Conservation (phyloP, 2,329 filamentous ascomycete genomes). For the Fusarium zealandicum region DNA sequence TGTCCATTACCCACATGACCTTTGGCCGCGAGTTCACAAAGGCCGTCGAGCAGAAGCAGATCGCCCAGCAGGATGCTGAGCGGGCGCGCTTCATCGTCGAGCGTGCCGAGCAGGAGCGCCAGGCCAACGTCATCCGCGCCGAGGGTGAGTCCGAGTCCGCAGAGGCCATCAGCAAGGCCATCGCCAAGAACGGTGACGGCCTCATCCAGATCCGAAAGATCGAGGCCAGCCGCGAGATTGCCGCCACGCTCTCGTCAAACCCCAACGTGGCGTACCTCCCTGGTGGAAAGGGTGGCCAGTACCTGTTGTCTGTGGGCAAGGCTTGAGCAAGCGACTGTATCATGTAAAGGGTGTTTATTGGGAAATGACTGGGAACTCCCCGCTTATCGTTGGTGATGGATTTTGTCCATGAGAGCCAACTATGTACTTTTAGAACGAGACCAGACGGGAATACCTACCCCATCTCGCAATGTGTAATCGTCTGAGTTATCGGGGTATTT, state of each 20-base stretch:
- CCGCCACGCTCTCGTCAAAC: constrained; percentile 85
- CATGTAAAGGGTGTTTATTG: constrained; percentile 24
- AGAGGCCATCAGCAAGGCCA: constrained; percentile 92
- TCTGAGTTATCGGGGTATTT: constrained; percentile 4
- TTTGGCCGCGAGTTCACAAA: constrained; percentile 99
- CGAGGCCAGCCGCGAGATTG: constrained; percentile 95
- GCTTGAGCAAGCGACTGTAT: constrained; percentile 40
- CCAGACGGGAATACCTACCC: constrained; percentile 34
- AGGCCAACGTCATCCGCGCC: constrained; percentile 97
- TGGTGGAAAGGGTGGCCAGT: constrained; percentile 68
- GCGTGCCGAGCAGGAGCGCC: constrained; percentile 97
- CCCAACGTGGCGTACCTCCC: constrained; percentile 97
- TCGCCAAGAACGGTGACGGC: constrained; percentile 91
- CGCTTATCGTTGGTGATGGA: constrained; percentile 46
- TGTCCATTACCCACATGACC: constrained; percentile 99
- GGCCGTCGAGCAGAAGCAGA: constrained; percentile 99
- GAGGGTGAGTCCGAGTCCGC: constrained; percentile 98
- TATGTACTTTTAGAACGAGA: constrained; percentile 48
- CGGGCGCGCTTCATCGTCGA: constrained; percentile 97
- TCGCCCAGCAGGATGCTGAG: constrained; percentile 98
- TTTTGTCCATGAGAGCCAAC: constrained; percentile 39
- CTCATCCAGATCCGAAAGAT: constrained; percentile 96
- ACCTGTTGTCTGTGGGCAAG: constrained; percentile 61
- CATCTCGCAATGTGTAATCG: constrained; percentile 37
- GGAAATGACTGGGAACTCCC: constrained; percentile 44